A percentile compares a stretch with the other conserved stretches of the same genome.
Evolutionary conservation across 2,329 filamentous ascomycete species (phyloP).

Genomic region (Colletotrichum sp.): DNA sequence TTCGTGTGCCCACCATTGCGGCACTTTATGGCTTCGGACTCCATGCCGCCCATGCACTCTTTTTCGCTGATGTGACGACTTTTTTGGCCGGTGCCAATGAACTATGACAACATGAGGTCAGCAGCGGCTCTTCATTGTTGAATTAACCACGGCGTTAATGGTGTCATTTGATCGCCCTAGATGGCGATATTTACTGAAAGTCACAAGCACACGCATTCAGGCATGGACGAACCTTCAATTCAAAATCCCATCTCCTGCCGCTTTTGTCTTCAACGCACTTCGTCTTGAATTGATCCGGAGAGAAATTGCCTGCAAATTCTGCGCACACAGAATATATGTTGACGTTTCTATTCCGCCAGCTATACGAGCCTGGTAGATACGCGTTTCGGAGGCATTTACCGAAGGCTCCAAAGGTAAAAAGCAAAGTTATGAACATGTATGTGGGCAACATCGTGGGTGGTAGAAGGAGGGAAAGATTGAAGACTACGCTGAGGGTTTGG

Average conservation of each 20-base stretch:
- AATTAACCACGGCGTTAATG: neutral
- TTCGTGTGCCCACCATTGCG: neutral
- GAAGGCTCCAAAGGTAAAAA: rapidly evolving
- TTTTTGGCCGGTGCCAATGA: neutral
- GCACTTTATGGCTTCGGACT: neutral
- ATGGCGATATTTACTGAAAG: neutral
- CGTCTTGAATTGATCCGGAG: neutral
- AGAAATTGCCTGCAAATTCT: neutral
- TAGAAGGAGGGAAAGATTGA: rapidly evolving
- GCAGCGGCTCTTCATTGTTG: rapidly evolving
- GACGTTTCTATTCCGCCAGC: neutral
- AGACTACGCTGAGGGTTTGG: rapidly evolving
- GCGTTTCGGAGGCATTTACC: neutral
- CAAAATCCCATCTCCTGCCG: neutral
- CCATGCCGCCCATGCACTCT: neutral
- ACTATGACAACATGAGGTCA: neutral
- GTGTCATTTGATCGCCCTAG: neutral
- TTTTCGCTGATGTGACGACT: neutral
- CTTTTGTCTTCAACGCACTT: neutral
- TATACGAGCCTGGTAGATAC: neutral
- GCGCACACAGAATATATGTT: neutral
- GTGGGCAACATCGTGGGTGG: rapidly evolving
- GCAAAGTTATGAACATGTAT: neutral
- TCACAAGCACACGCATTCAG: rapidly evolving
- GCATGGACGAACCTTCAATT: neutral